These are phyloP conservation scores for Fomitopsis betulina DNA, from an alignment of 1,284 basidiomycete species.

Conservation along the genomic window DNA sequence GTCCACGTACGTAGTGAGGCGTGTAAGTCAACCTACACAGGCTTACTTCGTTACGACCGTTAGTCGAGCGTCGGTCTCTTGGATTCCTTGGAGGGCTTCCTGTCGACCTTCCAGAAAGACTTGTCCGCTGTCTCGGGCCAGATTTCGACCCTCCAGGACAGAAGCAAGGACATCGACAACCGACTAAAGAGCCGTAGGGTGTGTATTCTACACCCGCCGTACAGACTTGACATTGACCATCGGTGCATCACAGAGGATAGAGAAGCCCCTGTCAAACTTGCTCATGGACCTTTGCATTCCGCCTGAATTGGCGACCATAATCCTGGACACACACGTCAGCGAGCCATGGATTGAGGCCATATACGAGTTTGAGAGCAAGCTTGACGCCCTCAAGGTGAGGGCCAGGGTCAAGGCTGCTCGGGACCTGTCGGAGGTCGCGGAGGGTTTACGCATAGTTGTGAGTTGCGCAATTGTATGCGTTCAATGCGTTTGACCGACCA, in stretches of 20 bases:
- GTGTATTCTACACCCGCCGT: conserved; percentile 17
- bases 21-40: background rate
- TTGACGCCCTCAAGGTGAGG: conserved; percentile 66
- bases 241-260: conserved; percentile 62
- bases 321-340: conserved; percentile 81
- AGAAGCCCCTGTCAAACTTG: conserved; percentile 80
- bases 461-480: background rate
- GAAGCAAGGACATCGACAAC: conserved; percentile 87
- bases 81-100: conserved; percentile 82
- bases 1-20: conserved; percentile 43
- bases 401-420: conserved; percentile 81
- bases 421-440: conserved; percentile 78
- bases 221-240: background rate
- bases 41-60: conserved; percentile 4
- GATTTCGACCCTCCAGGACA: conserved; percentile 88
- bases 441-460: conserved; percentile 78
- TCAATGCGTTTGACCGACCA: background rate
- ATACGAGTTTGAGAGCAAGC: conserved; percentile 71
- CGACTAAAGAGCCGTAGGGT: conserved; percentile 82
- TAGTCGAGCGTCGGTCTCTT: conserved; percentile 77
- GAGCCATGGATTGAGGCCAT: conserved; percentile 85
- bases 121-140: conserved; percentile 92
- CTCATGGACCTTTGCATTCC: conserved; percentile 81
- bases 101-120: conserved; percentile 94
- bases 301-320: conserved; percentile 71